Base-by-base conservation (phyloP, 768 basidiomycete species). In the Lanmaoa rubissima region DNA sequence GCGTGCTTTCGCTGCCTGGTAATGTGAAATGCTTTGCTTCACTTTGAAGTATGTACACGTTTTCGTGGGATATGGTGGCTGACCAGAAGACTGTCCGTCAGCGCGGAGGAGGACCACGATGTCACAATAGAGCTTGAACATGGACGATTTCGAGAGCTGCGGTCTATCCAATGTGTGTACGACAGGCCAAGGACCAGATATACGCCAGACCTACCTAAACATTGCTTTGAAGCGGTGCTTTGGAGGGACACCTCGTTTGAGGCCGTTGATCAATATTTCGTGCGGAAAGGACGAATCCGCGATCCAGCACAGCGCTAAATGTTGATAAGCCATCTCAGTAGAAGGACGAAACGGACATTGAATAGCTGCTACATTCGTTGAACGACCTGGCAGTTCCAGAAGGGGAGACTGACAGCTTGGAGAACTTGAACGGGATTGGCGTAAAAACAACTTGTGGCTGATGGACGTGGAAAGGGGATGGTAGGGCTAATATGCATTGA, bases 191-290 rank as follows among this genome's bases (percentile, higher is more conserved):
- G 39, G 12, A 34, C 32, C 28, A 12, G 26, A 32, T 6, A 16
- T 28, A 21, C 1, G 12, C 54, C 70, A 48, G 45, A 53, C 58
- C n/a, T 54, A 87, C 91, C 85, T 82, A 40, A 81, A 84, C 68
- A 86, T 86, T 8, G 79, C 72, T 34, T 79, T 79, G 59, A 81
- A 76, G 26, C 87, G 78, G 63, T 90, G 82, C 65, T 89, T 92
- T 0, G 86, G 82, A 12, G 88, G 75, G 2, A 89, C 83, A 2
- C 92, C 92, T 44, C 92, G 84, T 63, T 82, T 86, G n/a, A 86
- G 73, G 3, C 92, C 92, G 58, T 90, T 90, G 60, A 90, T 89
- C 45, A 93, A 65, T 21, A 91, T 78, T 66, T 95, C 90, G 31
- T 73, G 67, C 6, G 74, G 57, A n/a, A 63, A 60, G 2, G 64